Evolutionary conservation across 1,139 yeast genomes (phyloP).

Genomic region (Magnusiomyces sp.): DNA sequence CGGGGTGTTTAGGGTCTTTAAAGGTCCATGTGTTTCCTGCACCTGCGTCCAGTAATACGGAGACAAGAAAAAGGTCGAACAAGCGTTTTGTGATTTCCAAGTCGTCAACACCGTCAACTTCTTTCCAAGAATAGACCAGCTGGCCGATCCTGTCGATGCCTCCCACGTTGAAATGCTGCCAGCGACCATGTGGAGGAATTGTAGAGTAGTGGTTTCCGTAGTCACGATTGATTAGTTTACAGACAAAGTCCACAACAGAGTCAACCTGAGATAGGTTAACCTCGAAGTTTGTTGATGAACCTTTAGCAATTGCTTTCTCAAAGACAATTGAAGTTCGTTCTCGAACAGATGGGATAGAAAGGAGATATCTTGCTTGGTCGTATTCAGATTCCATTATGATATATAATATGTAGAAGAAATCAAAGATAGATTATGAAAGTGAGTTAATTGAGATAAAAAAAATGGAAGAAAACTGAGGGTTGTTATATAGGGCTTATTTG

Average conservation of each 20-base stretch:
- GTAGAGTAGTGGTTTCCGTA: slow-evolving; percentile 32
- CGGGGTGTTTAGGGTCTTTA: slow-evolving; percentile 29
- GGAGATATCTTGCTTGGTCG: slow-evolving; percentile 30
- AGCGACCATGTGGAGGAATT: slow-evolving; percentile 57
- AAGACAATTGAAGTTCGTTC: slow-evolving; percentile 40
- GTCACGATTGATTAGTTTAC: slow-evolving; percentile 36
- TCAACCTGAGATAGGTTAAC: slow-evolving; percentile 37
- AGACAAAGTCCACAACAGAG: slow-evolving; percentile 37
- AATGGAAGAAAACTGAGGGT: no score
- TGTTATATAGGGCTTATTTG: no score
- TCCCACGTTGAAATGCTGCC: slow-evolving; percentile 52
- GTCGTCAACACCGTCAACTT: slow-evolving; percentile 27
- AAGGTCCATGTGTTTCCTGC: slow-evolving; percentile 51
- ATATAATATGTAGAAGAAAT: no score
- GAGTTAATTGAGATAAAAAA: no score
- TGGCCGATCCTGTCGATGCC: slow-evolving; percentile 36
- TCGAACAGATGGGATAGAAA: slow-evolving; percentile 44
- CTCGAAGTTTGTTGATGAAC: slow-evolving; percentile 36
- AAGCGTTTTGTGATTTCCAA: slow-evolving; percentile 41
- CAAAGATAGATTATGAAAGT: no score
- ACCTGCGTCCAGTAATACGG: slow-evolving; percentile 55
- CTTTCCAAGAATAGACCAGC: slow-evolving; percentile 34
- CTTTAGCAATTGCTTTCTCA: slow-evolving; percentile 31
- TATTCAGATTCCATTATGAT: no score
- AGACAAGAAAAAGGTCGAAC: slow-evolving; percentile 47